Percentiles rank a stretch among this genome's conserved stretches.
Evolutionary conservation across 768 basidiomycete genomes (phyloP).

Genomic region (Neoboletus subvelutipes): DNA sequence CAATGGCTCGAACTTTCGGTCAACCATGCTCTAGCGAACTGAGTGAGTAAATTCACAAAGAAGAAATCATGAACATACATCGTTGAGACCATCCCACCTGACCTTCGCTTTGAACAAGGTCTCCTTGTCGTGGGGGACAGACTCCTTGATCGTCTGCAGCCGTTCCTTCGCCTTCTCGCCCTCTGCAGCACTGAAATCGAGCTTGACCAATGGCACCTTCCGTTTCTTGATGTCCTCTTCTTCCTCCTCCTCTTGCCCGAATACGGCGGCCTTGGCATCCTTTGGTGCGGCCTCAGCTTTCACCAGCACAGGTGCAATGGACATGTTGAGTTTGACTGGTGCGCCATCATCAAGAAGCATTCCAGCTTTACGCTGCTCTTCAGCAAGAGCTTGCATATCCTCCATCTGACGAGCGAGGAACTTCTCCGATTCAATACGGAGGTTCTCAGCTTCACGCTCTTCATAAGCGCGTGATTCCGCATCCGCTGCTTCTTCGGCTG

Average conservation of each 20-base stretch:
- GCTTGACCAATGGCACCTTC: conserved; percentile 82
- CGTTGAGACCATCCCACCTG: conserved; percentile 87
- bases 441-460: conserved; percentile 81
- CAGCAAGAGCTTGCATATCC: conserved; percentile 89
- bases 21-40: conserved; percentile 66
- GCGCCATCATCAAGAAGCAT: conserved; percentile 89
- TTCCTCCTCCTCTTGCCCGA: conserved; percentile 84
- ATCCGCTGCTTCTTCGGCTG: conserved; percentile 82
- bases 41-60: conserved; percentile 13
- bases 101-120: conserved; percentile 81
- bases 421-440: conserved; percentile 87
- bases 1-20: conserved; percentile 82
- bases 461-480: conserved; percentile 79
- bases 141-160: conserved; percentile 71
- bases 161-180: conserved; percentile 78
- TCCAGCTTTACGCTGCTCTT: conserved; percentile 88
- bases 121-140: conserved; percentile 77
- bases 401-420: conserved; percentile 95
- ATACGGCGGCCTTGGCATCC: conserved; percentile 59
- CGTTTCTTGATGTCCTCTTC: conserved; percentile 78
- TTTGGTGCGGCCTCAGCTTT: conserved; percentile 46
- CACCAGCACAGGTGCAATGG: conserved; percentile 50
- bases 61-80: conserved; percentile 51
- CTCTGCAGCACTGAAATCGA: conserved; percentile 86
- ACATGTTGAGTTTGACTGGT: conserved; percentile 83